Base-by-base conservation (phyloP, 2,329 filamentous ascomycete genomes). In the Pseudogymnoascus sp. region DNA sequence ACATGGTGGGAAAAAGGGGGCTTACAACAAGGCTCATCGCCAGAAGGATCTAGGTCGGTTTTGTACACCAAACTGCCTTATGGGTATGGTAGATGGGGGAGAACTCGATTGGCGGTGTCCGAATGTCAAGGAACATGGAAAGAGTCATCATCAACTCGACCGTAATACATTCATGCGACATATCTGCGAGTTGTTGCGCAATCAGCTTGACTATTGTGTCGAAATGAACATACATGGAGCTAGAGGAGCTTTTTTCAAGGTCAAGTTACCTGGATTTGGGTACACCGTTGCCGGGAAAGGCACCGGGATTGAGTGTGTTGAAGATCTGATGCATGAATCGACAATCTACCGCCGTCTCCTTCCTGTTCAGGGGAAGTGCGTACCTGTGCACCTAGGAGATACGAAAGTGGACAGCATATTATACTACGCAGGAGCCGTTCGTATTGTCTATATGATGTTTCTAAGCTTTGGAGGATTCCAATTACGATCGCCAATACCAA, bases 221-320 rank as follows among this genome's bases (percentile, higher is more conserved):
- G n/a, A 58, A 58, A 58, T 58, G 51, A 21, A 58, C 8, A 21
- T 58, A 13, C 62, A 48, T 48, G 74, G 77, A 4, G 66, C 75
- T 0, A 71, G 73, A 7, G 73, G 76, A 13, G 74, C 73, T 4
- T 66, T 79, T 5, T 80, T 81, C 65, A 68, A 72, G 61, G 67
- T 80, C 3, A 76, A 73, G 7, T 70, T 80, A 39, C 66, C 74
- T 25, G 68, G 63, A 2, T 73, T 79, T 64, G 73, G 76, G 63
- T 80, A 80, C 68, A 78, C 73, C 1, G 75, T 80, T 51, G 68
- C 76, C 29, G 68, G 72, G 59, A 81, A 81, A 66, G 74, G 74
- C 21, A 79, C 72, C 1, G 68, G 75, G 2, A 27, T 13, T 21
- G 70, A 63, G 15, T 76, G 75, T 17, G 64, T 74, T 33, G 13